Base-by-base conservation (phyloP, 371 early-diverging fungal species). In the Lichtheimia ramosa region DNA sequence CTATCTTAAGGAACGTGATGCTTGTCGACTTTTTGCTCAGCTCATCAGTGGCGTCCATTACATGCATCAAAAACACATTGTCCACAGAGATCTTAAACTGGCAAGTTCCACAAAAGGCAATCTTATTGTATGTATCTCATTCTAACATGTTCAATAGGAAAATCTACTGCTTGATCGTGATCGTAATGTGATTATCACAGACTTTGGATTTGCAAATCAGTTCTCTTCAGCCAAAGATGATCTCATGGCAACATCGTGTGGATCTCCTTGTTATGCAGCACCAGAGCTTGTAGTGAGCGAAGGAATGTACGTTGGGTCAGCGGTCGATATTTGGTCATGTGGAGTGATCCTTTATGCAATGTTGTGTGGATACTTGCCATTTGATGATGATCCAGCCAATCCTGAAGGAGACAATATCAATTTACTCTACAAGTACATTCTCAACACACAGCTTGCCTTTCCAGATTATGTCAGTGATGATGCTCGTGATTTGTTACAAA, bases 151-250 rank as follows among this genome's bases (percentile, higher is more conserved):
- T 5, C 15, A 3, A 46, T 18, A 46, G 46, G 98, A 98, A 82
- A 98, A 97, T 68, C 70, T 97, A 57, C 70, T 97, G 51, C 74
- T 96, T 51, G 96, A 97, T 81, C 84, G 85, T 48, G 75, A 93
- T 66, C 83, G 93, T 46, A 92, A 92, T 71, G 90, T 99, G 25
- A 90, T 96, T 62, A 94, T 99, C 64, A 98, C 97, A 4, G 99
- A 99, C 69, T 99, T 99, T 88, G 99, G 99, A 4, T 97, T 99
- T 71, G 97, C 98, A 14, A 99, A 99, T 73, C 90, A 94, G 70
- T 95, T 93, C 59, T 74, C 86, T 48, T 83, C 81, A 34, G 67
- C 85, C 13, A 65, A 76, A 48, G 85, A 83, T 60, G 91, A 92
- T 61, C 77, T 97, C 51, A 89, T 97, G 89, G 81, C 89, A 8